Percentiles rank a stretch among this genome's conserved stretches.
Evolutionary conservation across 2,329 filamentous ascomycete genomes (phyloP).

Genomic region (Hawksworthiomyces lignivorus): DNA sequence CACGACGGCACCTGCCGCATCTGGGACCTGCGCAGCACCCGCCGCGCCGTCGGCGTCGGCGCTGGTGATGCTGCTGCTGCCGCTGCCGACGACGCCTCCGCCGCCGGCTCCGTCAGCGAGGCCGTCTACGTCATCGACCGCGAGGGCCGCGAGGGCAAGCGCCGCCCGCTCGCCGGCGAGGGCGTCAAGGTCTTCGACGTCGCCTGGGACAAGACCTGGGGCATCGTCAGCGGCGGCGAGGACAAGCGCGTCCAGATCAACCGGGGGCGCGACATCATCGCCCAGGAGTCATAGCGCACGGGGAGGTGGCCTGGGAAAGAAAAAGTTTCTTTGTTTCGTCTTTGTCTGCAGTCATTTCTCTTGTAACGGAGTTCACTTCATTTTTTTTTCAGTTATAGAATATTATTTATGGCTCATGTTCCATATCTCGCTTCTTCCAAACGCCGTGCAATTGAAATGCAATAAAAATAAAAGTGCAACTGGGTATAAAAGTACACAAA

Average conservation of each 20-base stretch:
- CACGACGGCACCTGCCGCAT: conserved; percentile 89
- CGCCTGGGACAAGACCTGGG: conserved; percentile 75
- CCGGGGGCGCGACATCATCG: conserved; percentile 48
- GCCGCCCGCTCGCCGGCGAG: conserved; percentile 63
- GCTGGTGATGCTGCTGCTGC: conserved; percentile 21
- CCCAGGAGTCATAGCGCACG: conserved; percentile 7
- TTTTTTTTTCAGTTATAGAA: no score
- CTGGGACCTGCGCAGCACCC: conserved; percentile 79
- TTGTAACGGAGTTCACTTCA: no score
- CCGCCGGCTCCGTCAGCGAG: conserved; percentile 52
- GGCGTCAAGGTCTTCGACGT: conserved; percentile 87
- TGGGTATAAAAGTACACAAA: no score
- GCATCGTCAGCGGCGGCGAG: conserved; percentile 86
- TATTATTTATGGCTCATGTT: no score
- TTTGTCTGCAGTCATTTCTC: no score
- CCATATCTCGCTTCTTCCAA: no score
- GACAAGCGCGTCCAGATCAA: conserved; percentile 95
- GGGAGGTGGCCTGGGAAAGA: not conserved
- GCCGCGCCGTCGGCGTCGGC: conserved; percentile 35
- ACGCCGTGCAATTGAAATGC: no score
- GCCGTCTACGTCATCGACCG: conserved; percentile 67
- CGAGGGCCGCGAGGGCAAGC: conserved; percentile 55
- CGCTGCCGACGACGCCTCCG: conserved; percentile 50
- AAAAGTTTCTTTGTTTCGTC: conserved; percentile 4
- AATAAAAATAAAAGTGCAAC: no score